Conservation (phyloP, 2,329 filamentous ascomycete genomes). For the Aspergillus sp. region DNA sequence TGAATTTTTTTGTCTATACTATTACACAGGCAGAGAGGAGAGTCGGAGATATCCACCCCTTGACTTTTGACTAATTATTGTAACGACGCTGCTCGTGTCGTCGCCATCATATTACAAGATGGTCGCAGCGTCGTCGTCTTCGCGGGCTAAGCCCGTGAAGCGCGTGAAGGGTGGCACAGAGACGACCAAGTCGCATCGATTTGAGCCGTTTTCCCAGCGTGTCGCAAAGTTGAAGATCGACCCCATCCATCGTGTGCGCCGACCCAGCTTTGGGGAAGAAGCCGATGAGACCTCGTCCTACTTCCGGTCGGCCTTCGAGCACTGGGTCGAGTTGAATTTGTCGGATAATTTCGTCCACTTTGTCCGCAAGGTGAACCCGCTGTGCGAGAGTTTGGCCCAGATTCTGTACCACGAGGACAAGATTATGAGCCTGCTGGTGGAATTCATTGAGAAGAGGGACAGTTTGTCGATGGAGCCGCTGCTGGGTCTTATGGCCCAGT, state of each 20-base stretch:
- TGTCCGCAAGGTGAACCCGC: slow-evolving; percentile 69
- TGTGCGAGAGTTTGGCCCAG: slow-evolving; percentile 88
- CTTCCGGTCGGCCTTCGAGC: slow-evolving; percentile 76
- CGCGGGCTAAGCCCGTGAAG: slow-evolving; percentile 69
- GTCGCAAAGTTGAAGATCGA: slow-evolving; percentile 92
- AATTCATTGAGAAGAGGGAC: slow-evolving; percentile 76
- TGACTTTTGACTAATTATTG: slow-evolving; percentile 14
- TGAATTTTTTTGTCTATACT: slow-evolving; percentile 42
- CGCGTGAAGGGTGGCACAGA: slow-evolving; percentile 67
- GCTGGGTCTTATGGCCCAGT: slow-evolving; percentile 82
- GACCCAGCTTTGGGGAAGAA: slow-evolving; percentile 76
- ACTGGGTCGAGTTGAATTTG: slow-evolving; percentile 90
- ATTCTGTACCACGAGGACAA: slow-evolving; percentile 86
- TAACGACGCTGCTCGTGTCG: slow-evolving; percentile 29
- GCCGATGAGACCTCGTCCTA: slow-evolving; percentile 78
- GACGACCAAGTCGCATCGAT: slow-evolving; percentile 81
- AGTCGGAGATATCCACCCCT: slow-evolving; percentile 23
- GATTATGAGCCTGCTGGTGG: slow-evolving; percentile 75
- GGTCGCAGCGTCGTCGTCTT: slow-evolving; percentile 61
- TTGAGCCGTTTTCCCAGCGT: slow-evolving; percentile 87
- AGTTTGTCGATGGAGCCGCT: slow-evolving; percentile 81
- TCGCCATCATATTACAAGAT: slow-evolving; percentile 33
- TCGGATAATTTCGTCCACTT: slow-evolving; percentile 79
- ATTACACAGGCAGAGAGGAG: slow-evolving; percentile 8
- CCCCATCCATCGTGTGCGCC: slow-evolving; percentile 84